Conservation (phyloP, 257 asterid genomes). For the Ajuga chamaepitys region DNA sequence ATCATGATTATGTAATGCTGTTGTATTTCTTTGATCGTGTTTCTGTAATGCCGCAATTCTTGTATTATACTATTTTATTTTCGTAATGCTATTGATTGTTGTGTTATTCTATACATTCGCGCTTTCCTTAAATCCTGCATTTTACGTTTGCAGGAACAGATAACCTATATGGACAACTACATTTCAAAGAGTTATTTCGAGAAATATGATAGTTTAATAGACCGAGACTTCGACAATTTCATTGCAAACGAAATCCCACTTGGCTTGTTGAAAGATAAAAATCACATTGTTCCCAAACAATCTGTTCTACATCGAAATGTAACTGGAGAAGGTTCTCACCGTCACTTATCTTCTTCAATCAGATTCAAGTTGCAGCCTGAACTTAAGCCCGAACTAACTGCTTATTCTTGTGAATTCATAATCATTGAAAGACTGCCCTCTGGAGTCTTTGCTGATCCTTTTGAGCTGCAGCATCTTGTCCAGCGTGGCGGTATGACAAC, state of each 20-base stretch:
- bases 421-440: constrained; percentile 67
- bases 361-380: constrained; percentile 29
- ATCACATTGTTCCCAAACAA: constrained; percentile 17
- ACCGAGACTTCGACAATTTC: constrained; percentile 36
- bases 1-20: neutral
- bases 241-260: constrained; percentile 30
- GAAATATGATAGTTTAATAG: constrained; percentile 30
- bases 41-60: neutral
- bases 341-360: constrained; percentile 48
- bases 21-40: neutral
- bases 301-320: constrained; percentile 29
- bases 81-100: neutral
- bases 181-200: constrained; percentile 44
- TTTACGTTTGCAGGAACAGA: constrained; percentile 28
- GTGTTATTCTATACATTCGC: neutral
- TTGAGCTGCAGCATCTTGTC: constrained; percentile 81
- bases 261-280: constrained; percentile 31
- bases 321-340: constrained; percentile 91
- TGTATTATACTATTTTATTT: neutral
- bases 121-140: neutral
- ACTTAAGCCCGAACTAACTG: constrained; percentile 19
- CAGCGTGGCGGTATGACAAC: constrained; percentile 56
- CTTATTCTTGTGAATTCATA: constrained; percentile 40
- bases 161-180: constrained; percentile 24
- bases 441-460: constrained; percentile 89